Base-by-base conservation (phyloP, 148 eudicot genomes). In the Oxyria digyna region DNA sequence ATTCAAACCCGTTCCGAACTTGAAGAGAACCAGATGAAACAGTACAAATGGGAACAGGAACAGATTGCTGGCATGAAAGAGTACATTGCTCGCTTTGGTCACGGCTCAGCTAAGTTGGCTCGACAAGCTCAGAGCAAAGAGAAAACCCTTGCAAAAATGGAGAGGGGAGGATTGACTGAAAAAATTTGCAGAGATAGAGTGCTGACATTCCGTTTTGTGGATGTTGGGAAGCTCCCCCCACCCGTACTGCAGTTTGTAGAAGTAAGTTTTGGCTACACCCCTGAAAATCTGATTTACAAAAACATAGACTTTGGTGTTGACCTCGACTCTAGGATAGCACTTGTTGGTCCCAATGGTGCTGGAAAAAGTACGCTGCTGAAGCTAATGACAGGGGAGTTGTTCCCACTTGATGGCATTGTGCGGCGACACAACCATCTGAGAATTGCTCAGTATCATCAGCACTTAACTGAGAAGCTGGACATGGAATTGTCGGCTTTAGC, bases 11-110 rank as follows among this genome's bases (percentile, higher is more conserved):
- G 98, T 24, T 67, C 91, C 48, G 98, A 90, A 74, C 88, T 84
- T 27, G 98, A 94, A 75, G 98, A 94, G 78, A 94, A 94, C 74
- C 98, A 94, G 74, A 94, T 94, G 98, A 94, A 93, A 75, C 98
- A 93, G 64, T 93, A 93, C 75, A 90, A 82, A 67, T 93, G 98
- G 98, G 98, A 93, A 71, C 98, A 93, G 82, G 98, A 93, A 27
- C 98, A 93, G 77, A 93, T 93, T 64, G 78, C 98, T 67, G 68
- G 74, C 7, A 93, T 93, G 98, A 93, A 93, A 70, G 98, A 93
- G 70, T 93, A 93, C 73, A 93, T 93, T 71, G 98, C 98, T 15
- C 88, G 98, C 6, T 93, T 93, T 49, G 98, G 98, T 55, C 98
- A 93, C 15, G 98, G 98, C 24, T 93, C 98, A 14, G 98, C 98